Conservation (phyloP, 352 stramenopile species). For the Stramenopiles sp. region DNA sequence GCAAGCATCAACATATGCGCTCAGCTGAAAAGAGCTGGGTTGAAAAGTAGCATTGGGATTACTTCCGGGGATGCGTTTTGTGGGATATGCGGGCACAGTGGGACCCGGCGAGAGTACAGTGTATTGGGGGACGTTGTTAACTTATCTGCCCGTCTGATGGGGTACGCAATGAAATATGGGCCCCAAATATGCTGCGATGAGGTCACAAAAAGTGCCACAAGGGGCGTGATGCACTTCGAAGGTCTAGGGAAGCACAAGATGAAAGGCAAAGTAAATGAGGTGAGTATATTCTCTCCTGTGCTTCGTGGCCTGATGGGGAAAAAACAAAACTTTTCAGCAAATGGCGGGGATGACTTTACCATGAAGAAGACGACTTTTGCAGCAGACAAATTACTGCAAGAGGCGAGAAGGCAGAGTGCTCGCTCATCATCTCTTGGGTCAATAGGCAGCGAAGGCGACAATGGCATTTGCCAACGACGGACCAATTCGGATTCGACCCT, state of each 20-base stretch:
- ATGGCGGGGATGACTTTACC: too few relatives aligned
- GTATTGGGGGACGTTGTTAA: conserved; percentile 82
- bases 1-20: conserved; percentile 53
- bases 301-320: too few relatives aligned
- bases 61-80: conserved; percentile 70
- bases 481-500: too few relatives aligned
- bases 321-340: too few relatives aligned
- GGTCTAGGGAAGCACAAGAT: conserved; percentile 57
- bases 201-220: conserved; percentile 41
- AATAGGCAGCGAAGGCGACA: too few relatives aligned
- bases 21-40: conserved; percentile 12
- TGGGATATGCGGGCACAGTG: conserved; percentile 64
- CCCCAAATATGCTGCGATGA: conserved; percentile 57
- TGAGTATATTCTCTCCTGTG: too few relatives aligned
- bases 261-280: too few relatives aligned
- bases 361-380: too few relatives aligned
- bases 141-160: conserved; percentile 68
- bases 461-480: too few relatives aligned
- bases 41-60: conserved; percentile 54
- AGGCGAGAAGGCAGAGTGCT: too few relatives aligned
- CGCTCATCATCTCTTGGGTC: too few relatives aligned
- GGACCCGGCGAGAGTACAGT: conserved; percentile 70
- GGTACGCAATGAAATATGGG: conserved; percentile 28
- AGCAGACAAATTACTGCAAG: too few relatives aligned
- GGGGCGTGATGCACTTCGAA: conserved; percentile 61